Evolutionary conservation across 805 yeast species (phyloP), one percentile per base, ranked within the genome.

Genomic region (Ogataea nonfermentans): DNA sequence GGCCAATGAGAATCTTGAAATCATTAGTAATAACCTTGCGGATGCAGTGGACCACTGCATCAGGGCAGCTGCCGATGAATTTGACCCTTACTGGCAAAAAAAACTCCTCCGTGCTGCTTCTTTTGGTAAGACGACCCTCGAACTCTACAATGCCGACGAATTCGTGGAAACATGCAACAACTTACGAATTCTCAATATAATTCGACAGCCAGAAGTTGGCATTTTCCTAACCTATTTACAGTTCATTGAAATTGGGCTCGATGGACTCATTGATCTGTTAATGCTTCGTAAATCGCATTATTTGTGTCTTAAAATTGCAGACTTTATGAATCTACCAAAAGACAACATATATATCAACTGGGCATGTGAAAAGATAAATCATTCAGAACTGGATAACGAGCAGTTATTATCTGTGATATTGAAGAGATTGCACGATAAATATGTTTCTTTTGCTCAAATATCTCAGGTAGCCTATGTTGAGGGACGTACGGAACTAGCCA

Each of bases 31-130:
- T 12, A 52, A 66, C 13, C 61, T 85, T 16, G 56, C 62, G 0
- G 63, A 64, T 2, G 96, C 96, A 1, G 81, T 91, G 1, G 70
- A 72, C 24, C 76, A 73, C 13, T 86, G 96, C 56, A 72, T 89
- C 4, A 63, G 71, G 2, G 95, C 95, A 0, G 83, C 96, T 1
- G 60, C 78, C 3, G 81, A 79, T 39, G 98, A 91, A 52, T 79
- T 87, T 51, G 87, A 81, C 45, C 74, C 84, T 0, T 67, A 70
- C 37, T 76, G 90, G 82, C 99, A 93, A 53, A 89, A 88, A 57
- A 76, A 75, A 35, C 64, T 91, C 8, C 62, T 93, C 26, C 73
- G 78, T 37, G 95, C 96, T 2, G 95, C 90, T 0, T 69, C 85
- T 0, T 86, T 90, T 63, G 99, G 97, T 1, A 93, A 91, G 51